These are phyloP conservation scores for Chlamydomonas sphaeroides DNA, from an alignment of 139 green algal species.

Conservation along the genomic window DNA sequence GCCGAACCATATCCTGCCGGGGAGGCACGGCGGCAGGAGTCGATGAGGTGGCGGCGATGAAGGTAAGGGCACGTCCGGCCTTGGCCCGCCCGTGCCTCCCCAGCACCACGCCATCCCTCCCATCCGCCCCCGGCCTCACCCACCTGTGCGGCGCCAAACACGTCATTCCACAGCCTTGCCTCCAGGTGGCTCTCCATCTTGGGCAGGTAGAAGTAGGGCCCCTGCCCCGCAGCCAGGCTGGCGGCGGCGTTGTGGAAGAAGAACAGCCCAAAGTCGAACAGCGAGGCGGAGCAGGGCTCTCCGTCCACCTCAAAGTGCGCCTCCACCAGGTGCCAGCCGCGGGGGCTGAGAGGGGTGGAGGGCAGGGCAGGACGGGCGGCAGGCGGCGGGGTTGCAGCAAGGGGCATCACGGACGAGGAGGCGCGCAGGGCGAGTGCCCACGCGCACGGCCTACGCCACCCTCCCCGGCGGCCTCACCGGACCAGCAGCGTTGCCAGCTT, in stretches of 20 bases:
- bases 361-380: too few relatives aligned
- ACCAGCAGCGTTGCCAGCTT: constrained; percentile 70
- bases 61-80: too few relatives aligned
- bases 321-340: constrained; percentile 90
- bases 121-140: too few relatives aligned
- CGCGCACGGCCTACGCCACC: too few relatives aligned
- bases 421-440: too few relatives aligned
- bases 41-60: too few relatives aligned
- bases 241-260: constrained; percentile 87
- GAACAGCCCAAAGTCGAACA: constrained; percentile 92
- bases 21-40: too few relatives aligned
- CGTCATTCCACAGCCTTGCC: constrained; percentile 82
- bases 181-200: constrained; percentile 94
- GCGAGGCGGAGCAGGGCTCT: constrained; percentile 62
- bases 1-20: constrained; percentile 68
- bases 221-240: constrained; percentile 43
- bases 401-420: too few relatives aligned
- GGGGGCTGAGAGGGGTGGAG: constrained; percentile 53
- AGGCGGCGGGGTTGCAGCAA: too few relatives aligned
- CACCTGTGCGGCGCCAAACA: constrained; percentile 77
- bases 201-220: constrained; percentile 92
- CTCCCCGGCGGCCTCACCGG: too few relatives aligned
- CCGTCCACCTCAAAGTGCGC: constrained; percentile 85
- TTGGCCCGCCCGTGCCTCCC: too few relatives aligned
- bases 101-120: too few relatives aligned